Base-by-base conservation (phyloP, 179 eudicot species). In the Silene noctiflora region DNA sequence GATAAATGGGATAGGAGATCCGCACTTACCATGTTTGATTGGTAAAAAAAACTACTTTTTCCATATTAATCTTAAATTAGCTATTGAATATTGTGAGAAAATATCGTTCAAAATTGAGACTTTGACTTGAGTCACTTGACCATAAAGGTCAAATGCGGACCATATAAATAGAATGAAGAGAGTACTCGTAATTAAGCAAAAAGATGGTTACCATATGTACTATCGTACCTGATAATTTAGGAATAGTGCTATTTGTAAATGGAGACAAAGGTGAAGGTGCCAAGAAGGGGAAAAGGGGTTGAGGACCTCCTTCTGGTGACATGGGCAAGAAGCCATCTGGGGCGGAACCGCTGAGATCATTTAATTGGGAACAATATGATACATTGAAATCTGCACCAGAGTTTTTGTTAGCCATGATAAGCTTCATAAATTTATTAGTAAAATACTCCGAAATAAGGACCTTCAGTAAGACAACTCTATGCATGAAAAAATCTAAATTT, bases 221-320 rank as follows among this genome's bases (percentile, higher is more conserved):
- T 24, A 71, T 77, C 77, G 62, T 83, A 95, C 99, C 97, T 85
- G 99, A 95, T 81, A 95, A 83, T 77, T 87, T 91, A 39, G 98
- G 99, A 67, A 88, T 78, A 16, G 92, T 93, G 80, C 80, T 89
- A 77, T 93, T 95, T 71, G 96, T 88, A 85, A 93, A 95, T 67
- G 97, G 99, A 75, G 91, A 80, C 85, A 93, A 82, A 19, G 99
- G 99, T 19, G 98, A 91, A 73, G 99, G 99, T 72, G 97, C 97
- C 59, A 88, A 74, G 77, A 87, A 83, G 77, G 99, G 99, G 73
- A 91, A 67, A 79, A 93, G 79, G 24, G 98, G 97, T 86, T 87
- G 93, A 84, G 98, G 99, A 83, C 90, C 77, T 48, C 89, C 85
- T 73, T 71, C 76, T 46, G 99, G 98, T 60, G 98, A 86, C 69